These are phyloP conservation scores for Saussurea involucrata DNA, from an alignment of 129 eudicot species.

Conservation along the genomic window DNA sequence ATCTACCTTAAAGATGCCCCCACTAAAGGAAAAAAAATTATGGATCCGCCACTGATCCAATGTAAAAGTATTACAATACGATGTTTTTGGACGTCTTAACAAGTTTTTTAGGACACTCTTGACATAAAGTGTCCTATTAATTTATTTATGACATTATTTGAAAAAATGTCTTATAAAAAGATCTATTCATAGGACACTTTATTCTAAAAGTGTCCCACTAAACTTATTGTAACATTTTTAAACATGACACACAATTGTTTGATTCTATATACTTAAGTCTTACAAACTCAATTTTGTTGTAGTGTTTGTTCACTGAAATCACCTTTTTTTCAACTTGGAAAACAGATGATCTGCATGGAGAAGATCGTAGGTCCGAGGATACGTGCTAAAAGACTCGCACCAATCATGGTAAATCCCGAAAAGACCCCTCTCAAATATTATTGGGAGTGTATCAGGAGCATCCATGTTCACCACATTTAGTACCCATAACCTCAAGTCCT, in stretches of 20 bases:
- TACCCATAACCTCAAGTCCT: constrained; percentile 73
- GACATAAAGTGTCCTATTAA: neutral
- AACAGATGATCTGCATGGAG: constrained; percentile 80
- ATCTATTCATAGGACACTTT: neutral
- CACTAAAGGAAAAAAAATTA: no score
- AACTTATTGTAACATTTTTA: neutral
- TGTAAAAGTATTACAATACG: no score
- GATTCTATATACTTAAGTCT: neutral
- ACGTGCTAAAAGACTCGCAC: constrained; percentile 87
- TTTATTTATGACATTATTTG: no score
- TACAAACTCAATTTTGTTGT: neutral
- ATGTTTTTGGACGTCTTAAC: neutral
- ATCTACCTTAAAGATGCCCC: no score
- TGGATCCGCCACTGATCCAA: no score
- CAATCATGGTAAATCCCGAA: constrained; percentile 86
- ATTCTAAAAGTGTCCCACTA: neutral
- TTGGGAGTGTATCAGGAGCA: constrained; percentile 76
- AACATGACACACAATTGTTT: neutral
- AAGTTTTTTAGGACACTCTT: neutral
- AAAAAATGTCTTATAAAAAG: neutral
- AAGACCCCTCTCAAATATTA: constrained; percentile 76
- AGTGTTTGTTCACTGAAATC: neutral
- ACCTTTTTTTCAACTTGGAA: constrained; percentile 56
- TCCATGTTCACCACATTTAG: constrained; percentile 75
- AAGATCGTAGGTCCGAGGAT: constrained; percentile 83